Conservation (phyloP, 2,329 filamentous ascomycete species). For the Periconia sp. region DNA sequence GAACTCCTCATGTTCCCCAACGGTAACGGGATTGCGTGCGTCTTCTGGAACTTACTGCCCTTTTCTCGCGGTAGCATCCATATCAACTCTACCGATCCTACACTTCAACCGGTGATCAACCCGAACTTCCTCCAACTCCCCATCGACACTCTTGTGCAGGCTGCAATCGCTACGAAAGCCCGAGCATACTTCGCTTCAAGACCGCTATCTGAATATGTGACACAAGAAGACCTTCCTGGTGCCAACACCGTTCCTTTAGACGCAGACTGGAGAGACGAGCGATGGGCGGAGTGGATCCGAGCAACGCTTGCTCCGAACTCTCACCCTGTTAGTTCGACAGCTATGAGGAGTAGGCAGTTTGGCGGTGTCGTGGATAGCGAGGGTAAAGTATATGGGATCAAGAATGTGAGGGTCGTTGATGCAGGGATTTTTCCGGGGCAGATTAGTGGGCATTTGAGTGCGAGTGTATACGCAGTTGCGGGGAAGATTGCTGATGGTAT, state of each 20-base stretch:
- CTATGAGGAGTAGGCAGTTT: constrained; percentile 39
- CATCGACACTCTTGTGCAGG: constrained; percentile 45
- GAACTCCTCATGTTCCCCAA: constrained; percentile 54
- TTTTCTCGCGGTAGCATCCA: constrained; percentile 45
- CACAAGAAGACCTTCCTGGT: constrained; percentile 26
- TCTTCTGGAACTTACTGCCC: constrained; percentile 47
- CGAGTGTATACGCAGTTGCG: constrained; percentile 46
- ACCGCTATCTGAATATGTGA: constrained; percentile 29
- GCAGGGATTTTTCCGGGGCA: constrained; percentile 44
- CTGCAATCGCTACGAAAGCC: constrained; percentile 38
- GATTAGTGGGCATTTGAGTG: constrained; percentile 42
- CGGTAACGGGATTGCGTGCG: constrained; percentile 38
- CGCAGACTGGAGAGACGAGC: constrained; percentile 17
- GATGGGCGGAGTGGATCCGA: constrained; percentile 34
- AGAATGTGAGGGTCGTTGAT: constrained; percentile 46
- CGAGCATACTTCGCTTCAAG: constrained; percentile 36
- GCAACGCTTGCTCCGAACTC: constrained; percentile 29
- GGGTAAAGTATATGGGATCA: constrained; percentile 40
- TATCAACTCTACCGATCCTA: constrained; percentile 36
- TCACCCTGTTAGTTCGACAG: constrained; percentile 41
- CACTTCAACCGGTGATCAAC: constrained; percentile 47
- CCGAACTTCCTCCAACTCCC: constrained; percentile 52
- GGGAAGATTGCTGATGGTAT: constrained; percentile 41
- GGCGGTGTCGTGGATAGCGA: constrained; percentile 43
- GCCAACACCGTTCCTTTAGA: constrained; percentile 25